Evolutionary conservation across 805 yeast genomes (phyloP), one percentile per base, ranked within the genome.

Genomic region (Danielia reshetovae): DNA sequence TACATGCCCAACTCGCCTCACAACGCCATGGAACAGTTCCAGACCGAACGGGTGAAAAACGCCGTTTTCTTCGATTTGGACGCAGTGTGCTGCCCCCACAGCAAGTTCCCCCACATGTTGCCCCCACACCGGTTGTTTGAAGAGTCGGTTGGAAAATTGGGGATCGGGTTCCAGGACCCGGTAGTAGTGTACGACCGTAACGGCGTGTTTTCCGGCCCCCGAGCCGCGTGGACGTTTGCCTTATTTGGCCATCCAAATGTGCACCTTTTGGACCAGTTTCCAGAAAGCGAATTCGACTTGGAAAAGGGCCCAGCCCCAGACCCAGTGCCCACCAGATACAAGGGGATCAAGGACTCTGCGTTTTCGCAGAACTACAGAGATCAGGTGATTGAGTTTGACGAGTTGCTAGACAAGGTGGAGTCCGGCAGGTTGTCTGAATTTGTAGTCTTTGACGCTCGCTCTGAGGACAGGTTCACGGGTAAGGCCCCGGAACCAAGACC

Each of bases 201-300:
- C 31, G 95, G 95, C 2, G 79, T 84, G 43, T 87, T 90, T 57
- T 80, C 95, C 27, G 78, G 89, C 2, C 96, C 97, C 24, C 72
- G 98, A 46, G 94, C 85, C 12, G 89, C 88, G 0, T 93, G 97
- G 96, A 86, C 89, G 47, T 72, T 93, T 49, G 72, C 79, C 24
- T 65, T 83, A 1, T 86, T 84, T 56, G 90, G 90, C 6, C 97
- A 89, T 56, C 61, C 75, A 32, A 60, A 75, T 23, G 82, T 88
- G 16, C 72, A 67, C 43, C 52, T 90, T 30, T 70, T 90, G 43
- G 83, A 93, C 62, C 84, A 84, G 42, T 90, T 66, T 46, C 72
- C 65, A 10, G 51, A 49, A 15, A 42, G 53, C 11, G 74, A 74
- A 3, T 70, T 64, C 27, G 57, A 53, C 18, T 54, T 39, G 25